Percentiles rank a stretch among this genome's conserved stretches.
These are phyloP conservation scores for Colletotrichum acutatum DNA, from an alignment of 2,329 filamentous ascomycete genomes.

Conservation along the genomic window DNA sequence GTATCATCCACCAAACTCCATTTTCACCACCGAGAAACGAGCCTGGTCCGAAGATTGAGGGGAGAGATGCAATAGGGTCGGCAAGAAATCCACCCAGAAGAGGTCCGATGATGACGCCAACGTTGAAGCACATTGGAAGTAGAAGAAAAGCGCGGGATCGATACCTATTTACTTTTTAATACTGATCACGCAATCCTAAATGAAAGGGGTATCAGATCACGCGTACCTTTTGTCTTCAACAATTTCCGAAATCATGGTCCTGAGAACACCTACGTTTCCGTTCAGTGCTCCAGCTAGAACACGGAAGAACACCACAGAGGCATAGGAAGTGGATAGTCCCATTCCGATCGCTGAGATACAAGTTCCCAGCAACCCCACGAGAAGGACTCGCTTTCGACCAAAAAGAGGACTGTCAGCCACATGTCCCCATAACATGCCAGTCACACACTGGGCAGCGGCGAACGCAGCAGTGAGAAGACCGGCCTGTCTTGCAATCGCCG, in stretches of 20 bases:
- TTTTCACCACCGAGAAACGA: constrained; percentile 36
- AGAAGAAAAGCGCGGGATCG: constrained; percentile 37
- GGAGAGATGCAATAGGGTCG: constrained; percentile 36
- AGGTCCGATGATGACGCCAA: constrained; percentile 40
- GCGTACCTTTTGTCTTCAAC: constrained; percentile 36
- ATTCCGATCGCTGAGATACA: constrained; percentile 76
- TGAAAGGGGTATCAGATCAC: background rate
- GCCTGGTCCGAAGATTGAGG: constrained; percentile 37
- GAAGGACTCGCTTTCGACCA: constrained; percentile 37
- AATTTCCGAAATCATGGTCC: constrained; percentile 40
- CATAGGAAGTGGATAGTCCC: constrained; percentile 75
- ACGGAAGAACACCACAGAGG: constrained; percentile 36
- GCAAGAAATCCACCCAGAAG: constrained; percentile 40
- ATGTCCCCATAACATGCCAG: constrained; percentile 37
- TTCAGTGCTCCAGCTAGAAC: constrained; percentile 37
- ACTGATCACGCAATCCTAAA: background rate
- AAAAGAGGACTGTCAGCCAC: constrained; percentile 34
- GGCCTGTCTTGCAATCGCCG: constrained; percentile 35
- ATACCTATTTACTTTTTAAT: background rate
- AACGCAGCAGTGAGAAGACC: constrained; percentile 38
- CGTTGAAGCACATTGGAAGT: constrained; percentile 40
- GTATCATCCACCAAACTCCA: constrained; percentile 37
- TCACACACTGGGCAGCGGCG: constrained; percentile 38
- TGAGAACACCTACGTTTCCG: constrained; percentile 38
- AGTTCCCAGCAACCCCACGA: constrained; percentile 50